Percentiles rank a stretch among this genome's conserved stretches.
Conservation (phyloP, 2,329 filamentous ascomycete genomes). For the Xylaria polymorpha region DNA sequence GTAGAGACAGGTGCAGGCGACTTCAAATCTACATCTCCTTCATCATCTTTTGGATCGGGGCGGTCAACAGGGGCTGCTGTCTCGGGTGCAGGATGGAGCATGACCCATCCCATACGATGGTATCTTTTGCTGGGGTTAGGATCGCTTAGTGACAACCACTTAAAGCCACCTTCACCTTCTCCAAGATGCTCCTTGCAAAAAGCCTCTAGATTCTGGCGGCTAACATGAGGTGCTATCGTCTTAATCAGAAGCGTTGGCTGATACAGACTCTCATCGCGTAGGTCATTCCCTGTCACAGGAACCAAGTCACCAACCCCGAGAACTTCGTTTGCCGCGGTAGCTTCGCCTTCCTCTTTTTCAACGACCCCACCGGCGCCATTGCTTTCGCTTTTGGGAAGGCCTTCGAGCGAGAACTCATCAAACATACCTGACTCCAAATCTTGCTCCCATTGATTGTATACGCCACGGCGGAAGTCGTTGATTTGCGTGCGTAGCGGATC, state of each 20-base stretch:
- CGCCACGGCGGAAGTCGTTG: constrained; percentile 80
- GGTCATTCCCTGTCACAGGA: constrained; percentile 83
- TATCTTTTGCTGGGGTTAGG: constrained; percentile 97
- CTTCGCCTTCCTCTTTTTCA: constrained; percentile 96
- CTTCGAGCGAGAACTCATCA: constrained; percentile 94
- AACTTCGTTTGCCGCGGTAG: constrained; percentile 90
- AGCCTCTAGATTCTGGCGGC: constrained; percentile 88
- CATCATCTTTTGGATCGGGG: constrained; percentile 78
- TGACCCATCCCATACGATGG: constrained; percentile 98
- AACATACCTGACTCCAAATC: constrained; percentile 88
- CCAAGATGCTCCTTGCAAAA: constrained; percentile 96
- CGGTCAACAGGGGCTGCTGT: constrained; percentile 73
- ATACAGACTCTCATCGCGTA: constrained; percentile 87
- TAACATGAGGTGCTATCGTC: constrained; percentile 96
- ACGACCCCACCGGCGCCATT: constrained; percentile 86
- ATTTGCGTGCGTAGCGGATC: constrained; percentile 80
- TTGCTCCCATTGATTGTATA: constrained; percentile 88
- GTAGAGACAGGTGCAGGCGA: constrained; percentile 64
- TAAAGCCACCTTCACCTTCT: constrained; percentile 90
- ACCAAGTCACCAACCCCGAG: constrained; percentile 92
- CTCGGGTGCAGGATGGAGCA: constrained; percentile 85
- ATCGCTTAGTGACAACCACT: constrained; percentile 94
- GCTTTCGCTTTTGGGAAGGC: constrained; percentile 91
- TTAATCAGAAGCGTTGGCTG: constrained; percentile 97
- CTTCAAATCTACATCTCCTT: constrained; percentile 66